phyloP scores from a whole-genome alignment of 108 stramenopile genomes.

The Epipyxis sp. region DNA sequence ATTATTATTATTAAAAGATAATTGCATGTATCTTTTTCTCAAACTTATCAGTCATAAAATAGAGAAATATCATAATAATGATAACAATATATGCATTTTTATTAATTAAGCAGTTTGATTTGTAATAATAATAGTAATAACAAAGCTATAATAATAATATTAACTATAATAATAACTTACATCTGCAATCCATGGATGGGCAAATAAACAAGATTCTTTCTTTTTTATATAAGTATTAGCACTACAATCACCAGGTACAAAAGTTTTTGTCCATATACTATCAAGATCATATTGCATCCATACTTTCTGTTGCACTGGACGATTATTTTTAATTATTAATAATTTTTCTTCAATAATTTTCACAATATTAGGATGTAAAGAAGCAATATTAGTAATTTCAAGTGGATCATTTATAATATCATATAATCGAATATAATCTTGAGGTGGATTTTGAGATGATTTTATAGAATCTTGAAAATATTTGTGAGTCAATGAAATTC shows the following conservation, averaged over 20 bases:
- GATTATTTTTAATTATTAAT: background rate
- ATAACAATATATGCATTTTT: too few relatives aligned
- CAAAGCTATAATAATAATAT: too few relatives aligned
- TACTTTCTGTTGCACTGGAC: background rate
- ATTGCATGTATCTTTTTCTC: too few relatives aligned
- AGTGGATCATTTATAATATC: background rate
- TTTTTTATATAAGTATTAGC: background rate
- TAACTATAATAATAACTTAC: too few relatives aligned
- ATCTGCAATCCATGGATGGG: slow-evolving; percentile 30
- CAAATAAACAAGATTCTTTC: background rate
- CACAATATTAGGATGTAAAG: background rate
- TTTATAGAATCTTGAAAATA: background rate
- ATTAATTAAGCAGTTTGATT: too few relatives aligned
- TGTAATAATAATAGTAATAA: too few relatives aligned
- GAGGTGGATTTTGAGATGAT: background rate
- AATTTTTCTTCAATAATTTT: background rate
- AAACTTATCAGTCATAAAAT: too few relatives aligned
- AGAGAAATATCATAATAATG: too few relatives aligned
- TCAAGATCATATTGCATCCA: background rate
- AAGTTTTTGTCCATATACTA: too few relatives aligned
- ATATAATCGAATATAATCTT: background rate
- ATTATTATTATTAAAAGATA: too few relatives aligned
- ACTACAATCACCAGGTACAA: slow-evolving; percentile 14
- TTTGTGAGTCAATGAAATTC: background rate
- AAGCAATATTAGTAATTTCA: slow-evolving; percentile 4